Evolutionary conservation across 2,329 filamentous ascomycete genomes (phyloP), one percentile per base, ranked within the genome.

Genomic region (Bimuria novae-zelandiae): DNA sequence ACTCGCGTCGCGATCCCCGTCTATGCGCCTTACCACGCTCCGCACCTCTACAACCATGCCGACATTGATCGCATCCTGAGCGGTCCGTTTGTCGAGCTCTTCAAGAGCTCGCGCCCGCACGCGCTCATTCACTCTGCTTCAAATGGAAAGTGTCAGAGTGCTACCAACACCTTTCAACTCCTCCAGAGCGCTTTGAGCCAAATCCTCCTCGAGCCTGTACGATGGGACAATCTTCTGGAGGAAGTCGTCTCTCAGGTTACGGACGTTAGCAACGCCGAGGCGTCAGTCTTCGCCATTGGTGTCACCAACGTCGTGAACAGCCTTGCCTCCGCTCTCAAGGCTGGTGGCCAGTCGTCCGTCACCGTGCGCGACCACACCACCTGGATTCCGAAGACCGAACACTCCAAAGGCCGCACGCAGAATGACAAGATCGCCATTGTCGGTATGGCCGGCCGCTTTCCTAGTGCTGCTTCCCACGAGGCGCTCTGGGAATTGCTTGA

Each of bases 401-500:
- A 61, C 4, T 64, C 61, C 35, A 59, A 64, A 11, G 79, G 75
- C 44, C 78, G 77, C 54, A 80, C 76, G 25, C 78, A 81, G 56
- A 80, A 83, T 64, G 83, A 84, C 69, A 92, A 92, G 73, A 84
- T 96, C 57, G 91, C 91, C 52, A 92, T 96, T 57, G 88, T 96
- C 29, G 91, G 91, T 47, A 89, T 91, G 83, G 84, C 89, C 40
- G 89, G 89, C 45, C 83, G 89, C 45, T 92, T 90, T 71, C 89
- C 89, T 1, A 86, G 88, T 62, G 87, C 89, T 44, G 86, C 84
- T 14, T 88, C 81, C 64, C 82, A 85, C 55, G 87, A 91, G 53
- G 83, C 84, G 50, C 83, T 92, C 25, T 92, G 89, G 89, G 85
- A 90, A 54, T 78, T 92, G 3, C 79, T 92, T 17, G 83, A 86